A percentile compares a stretch with the other conserved stretches of the same genome.
These are phyloP conservation scores for Esteya vermicola DNA, from an alignment of 2,329 filamentous ascomycete species.

Conservation along the genomic window DNA sequence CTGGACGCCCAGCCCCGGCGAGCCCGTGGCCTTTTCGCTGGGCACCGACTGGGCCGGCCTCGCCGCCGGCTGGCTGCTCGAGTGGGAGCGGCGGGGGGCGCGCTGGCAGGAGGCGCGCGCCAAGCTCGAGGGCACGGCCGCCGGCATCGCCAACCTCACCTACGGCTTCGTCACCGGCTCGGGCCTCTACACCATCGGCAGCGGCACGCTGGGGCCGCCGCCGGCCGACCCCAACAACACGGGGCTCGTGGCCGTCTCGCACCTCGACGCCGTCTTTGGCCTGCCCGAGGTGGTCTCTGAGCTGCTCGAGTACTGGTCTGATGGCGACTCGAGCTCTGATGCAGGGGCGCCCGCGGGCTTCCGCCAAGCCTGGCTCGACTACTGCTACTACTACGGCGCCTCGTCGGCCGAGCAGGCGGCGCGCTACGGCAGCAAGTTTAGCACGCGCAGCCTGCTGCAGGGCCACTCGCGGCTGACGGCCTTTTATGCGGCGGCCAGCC, in stretches of 20 bases:
- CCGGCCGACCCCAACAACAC: constrained; percentile 35
- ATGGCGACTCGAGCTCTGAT: constrained; percentile 17
- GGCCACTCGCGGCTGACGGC: constrained; percentile 45
- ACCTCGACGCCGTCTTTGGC: constrained; percentile 44
- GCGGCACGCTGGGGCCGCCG: constrained; percentile 39
- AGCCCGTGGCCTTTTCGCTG: constrained; percentile 30
- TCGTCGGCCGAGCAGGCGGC: constrained; percentile 31
- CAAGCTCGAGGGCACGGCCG: constrained; percentile 33
- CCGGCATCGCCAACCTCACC: constrained; percentile 37
- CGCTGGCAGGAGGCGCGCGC: constrained; percentile 35
- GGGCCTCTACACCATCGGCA: constrained; percentile 27
- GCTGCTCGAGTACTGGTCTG: constrained; percentile 27
- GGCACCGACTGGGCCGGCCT: constrained; percentile 46
- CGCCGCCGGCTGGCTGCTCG: constrained; percentile 42
- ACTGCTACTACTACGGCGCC: constrained; percentile 43
- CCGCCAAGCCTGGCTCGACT: constrained; percentile 41
- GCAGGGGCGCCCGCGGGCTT: constrained; percentile 18
- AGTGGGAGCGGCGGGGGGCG: constrained; percentile 42
- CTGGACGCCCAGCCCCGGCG: constrained; percentile 26
- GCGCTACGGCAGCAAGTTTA: constrained; percentile 30
- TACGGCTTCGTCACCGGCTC: constrained; percentile 24
- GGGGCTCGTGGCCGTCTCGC: constrained; percentile 35
- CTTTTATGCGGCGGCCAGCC: constrained; percentile 28
- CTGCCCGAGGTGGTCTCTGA: constrained; percentile 43
- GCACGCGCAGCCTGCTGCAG: constrained; percentile 33